A percentile compares a stretch with the other conserved stretches of the same genome.
Conservation (phyloP, 208 protist genomes). For the Phytomonas sp. region DNA sequence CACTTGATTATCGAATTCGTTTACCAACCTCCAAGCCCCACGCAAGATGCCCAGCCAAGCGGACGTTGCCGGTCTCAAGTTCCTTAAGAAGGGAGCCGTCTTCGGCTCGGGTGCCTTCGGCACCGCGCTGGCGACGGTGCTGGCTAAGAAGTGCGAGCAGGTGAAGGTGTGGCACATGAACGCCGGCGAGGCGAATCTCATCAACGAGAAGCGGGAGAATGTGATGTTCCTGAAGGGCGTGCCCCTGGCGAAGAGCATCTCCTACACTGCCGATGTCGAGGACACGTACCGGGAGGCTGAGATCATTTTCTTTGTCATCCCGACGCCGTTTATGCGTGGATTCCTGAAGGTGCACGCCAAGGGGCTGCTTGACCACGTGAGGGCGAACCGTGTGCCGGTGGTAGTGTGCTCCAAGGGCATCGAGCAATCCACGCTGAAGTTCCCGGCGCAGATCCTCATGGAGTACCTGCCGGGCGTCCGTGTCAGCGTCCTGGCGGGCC, state of each 20-base stretch:
- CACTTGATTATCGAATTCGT: too few relatives aligned
- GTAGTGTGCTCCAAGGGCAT: constrained; percentile 82
- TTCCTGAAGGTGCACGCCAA: constrained; percentile 54
- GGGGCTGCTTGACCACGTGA: constrained; percentile 29
- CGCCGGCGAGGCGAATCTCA: constrained; percentile 34
- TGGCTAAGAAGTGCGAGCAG: constrained; percentile 57
- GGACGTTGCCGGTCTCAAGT: constrained; percentile 25
- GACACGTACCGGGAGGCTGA: constrained; percentile 40
- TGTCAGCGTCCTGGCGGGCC: constrained; percentile 70
- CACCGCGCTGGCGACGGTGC: constrained; percentile 53
- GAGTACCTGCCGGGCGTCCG: constrained; percentile 55
- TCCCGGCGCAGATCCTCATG: constrained; percentile 68
- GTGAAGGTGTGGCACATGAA: constrained; percentile 78
- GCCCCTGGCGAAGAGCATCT: constrained; percentile 48
- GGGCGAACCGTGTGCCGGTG: constrained; percentile 39
- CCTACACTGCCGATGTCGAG: constrained; percentile 46
- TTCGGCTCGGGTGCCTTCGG: constrained; percentile 85
- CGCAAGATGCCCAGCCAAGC: too few relatives aligned
- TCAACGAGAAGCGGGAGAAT: constrained; percentile 76
- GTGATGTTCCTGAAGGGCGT: constrained; percentile 63
- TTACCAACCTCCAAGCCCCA: too few relatives aligned
- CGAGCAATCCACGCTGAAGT: constrained; percentile 67
- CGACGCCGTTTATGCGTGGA: constrained; percentile 76
- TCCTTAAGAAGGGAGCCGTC: constrained; percentile 51
- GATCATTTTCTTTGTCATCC: constrained; percentile 80